Evolutionary conservation across 345 rosid species (phyloP).

Genomic region (Raphanus sativus): DNA sequence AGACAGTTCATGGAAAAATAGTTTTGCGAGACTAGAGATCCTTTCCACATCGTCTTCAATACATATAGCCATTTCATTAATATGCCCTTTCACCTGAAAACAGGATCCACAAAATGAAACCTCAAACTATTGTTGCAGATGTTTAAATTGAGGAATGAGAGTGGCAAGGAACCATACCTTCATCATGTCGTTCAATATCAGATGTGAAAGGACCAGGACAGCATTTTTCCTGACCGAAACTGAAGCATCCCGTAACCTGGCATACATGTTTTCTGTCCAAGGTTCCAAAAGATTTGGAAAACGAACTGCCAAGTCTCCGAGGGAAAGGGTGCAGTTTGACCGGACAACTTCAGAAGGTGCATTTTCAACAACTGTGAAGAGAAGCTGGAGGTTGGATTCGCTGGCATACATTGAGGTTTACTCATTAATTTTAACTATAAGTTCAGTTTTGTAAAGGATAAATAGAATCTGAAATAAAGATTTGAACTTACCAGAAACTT

Average conservation of each 20-base stretch:
- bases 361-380: slow-evolving; percentile 92
- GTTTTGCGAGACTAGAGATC: slow-evolving; percentile 87
- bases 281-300: slow-evolving; percentile 95
- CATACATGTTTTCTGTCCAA: slow-evolving; percentile 96
- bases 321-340: slow-evolving; percentile 91
- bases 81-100: slow-evolving; percentile 89
- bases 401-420: slow-evolving; percentile 50
- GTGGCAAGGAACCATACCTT: slow-evolving; percentile 52
- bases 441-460: neutral
- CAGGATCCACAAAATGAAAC: slow-evolving; percentile 36
- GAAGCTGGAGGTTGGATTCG: slow-evolving; percentile 92
- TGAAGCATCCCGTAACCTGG: slow-evolving; percentile 71
- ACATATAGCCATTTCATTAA: slow-evolving; percentile 88
- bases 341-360: slow-evolving; percentile 92
- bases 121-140: slow-evolving; percentile 14
- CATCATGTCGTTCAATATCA: slow-evolving; percentile 99
- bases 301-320: slow-evolving; percentile 96
- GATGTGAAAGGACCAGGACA: slow-evolving; percentile 96
- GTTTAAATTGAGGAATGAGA: slow-evolving; percentile 17
- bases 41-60: slow-evolving; percentile 86
- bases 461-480: slow-evolving; percentile 17
- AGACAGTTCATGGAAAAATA: slow-evolving; percentile 87
- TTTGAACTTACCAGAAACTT: slow-evolving; percentile 64
- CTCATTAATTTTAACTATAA: slow-evolving; percentile 10
- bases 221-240: slow-evolving; percentile 93